Evolutionary conservation across 1,139 yeast genomes (phyloP).

Genomic region (Geotrichum carabidarum): DNA sequence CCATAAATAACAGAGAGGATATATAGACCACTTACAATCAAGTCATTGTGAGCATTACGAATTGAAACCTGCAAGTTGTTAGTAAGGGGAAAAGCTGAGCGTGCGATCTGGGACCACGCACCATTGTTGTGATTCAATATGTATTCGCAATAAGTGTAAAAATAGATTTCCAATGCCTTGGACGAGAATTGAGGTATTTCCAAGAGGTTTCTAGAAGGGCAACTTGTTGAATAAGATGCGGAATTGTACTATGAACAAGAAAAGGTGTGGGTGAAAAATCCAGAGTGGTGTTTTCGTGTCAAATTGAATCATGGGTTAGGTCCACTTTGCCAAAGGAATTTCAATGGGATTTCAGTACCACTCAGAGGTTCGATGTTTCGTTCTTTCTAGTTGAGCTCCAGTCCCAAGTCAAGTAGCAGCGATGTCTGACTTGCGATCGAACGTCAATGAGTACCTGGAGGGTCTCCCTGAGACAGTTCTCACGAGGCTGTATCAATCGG

Average conservation of each 20-base stretch:
- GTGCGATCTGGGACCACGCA: neutral
- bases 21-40: constrained; percentile 44
- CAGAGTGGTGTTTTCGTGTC: constrained; percentile 15
- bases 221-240: neutral
- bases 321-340: neutral
- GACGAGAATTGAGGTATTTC: too few relatives aligned
- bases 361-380: too few relatives aligned
- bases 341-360: neutral
- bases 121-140: constrained; percentile 3
- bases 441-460: constrained; percentile 85
- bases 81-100: neutral
- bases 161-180: neutral
- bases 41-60: constrained; percentile 50
- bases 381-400: too few relatives aligned
- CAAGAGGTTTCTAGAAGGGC: neutral
- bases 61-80: constrained; percentile 31
- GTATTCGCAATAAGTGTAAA: neutral
- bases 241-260: neutral
- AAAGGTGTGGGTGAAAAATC: constrained; percentile 1
- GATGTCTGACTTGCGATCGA: constrained; percentile 43
- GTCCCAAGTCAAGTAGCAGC: neutral
- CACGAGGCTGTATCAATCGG: constrained; percentile 63
- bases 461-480: constrained; percentile 82
- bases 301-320: constrained; percentile 6
- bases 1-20: neutral